These are phyloP conservation scores for Russula emetica DNA, from an alignment of 768 basidiomycete genomes.

Conservation along the genomic window DNA sequence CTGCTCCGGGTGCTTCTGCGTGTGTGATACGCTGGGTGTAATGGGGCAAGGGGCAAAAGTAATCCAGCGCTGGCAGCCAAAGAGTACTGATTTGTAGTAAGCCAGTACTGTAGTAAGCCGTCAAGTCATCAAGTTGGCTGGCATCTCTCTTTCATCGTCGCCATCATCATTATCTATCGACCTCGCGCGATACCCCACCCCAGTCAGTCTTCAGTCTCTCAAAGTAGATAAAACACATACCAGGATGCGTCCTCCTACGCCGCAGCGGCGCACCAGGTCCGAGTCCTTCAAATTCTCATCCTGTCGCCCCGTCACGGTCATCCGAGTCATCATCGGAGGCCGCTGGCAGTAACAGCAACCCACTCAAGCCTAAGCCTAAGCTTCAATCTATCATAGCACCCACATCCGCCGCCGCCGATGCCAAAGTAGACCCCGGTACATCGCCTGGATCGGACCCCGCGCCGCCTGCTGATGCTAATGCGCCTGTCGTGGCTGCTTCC, in stretches of 20 bases:
- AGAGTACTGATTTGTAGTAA: not conserved
- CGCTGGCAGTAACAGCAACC: not conserved
- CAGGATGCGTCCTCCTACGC: conserved; percentile 31
- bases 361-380: not conserved
- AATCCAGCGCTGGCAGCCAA: not conserved
- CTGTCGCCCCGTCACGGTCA: not conserved
- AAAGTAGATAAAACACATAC: not conserved
- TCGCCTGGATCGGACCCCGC: not conserved
- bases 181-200: conserved; percentile 21
- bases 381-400: not conserved
- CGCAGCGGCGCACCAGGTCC: not conserved
- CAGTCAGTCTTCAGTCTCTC: conserved; percentile 7
- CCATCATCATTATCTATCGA: not conserved
- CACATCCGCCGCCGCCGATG: not conserved
- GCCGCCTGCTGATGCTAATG: not conserved
- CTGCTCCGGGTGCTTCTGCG: not conserved
- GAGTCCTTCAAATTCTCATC: not conserved
- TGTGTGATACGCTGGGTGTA: not conserved
- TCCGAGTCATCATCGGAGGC: not conserved
- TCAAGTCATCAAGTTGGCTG: not conserved
- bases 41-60: not conserved
- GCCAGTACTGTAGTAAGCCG: too few species aligned
- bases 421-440: not conserved
- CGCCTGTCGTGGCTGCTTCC: conserved; percentile 3
- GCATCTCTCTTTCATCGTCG: not conserved